Conservation (phyloP, 2,329 filamentous ascomycete species). For the Xylariomycetidae sp. region DNA sequence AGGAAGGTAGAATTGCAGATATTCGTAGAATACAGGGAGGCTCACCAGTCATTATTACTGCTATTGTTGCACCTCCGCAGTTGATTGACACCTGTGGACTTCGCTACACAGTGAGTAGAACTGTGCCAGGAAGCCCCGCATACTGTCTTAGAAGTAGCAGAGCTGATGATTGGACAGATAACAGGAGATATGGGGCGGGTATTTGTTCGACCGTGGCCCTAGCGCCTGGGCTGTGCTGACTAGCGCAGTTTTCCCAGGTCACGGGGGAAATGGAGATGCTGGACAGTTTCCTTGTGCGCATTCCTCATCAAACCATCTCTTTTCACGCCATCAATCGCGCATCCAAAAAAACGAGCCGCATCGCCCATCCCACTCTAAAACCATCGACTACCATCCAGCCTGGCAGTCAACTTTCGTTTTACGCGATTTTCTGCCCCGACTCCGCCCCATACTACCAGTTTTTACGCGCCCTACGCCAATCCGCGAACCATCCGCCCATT, state of each 20-base stretch:
- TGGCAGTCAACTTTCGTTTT: constrained; percentile 47
- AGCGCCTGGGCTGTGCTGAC: constrained; percentile 9
- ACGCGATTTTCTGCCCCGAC: constrained; percentile 50
- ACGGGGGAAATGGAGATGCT: constrained; percentile 26
- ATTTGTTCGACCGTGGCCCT: no score
- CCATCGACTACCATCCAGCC: constrained; percentile 55
- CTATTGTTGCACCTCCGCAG: no score
- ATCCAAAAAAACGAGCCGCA: constrained; percentile 50
- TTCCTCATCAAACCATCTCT: constrained; percentile 30
- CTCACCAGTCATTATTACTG: no score
- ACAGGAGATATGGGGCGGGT: no score
- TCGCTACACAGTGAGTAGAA: no score
- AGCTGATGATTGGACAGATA: no score
- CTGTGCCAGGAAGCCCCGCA: no score
- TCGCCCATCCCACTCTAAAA: constrained; percentile 55
- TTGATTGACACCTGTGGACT: no score
- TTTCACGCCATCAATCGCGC: constrained; percentile 48
- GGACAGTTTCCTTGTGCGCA: constrained; percentile 27
- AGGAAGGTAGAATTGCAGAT: no score
- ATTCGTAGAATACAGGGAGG: no score
- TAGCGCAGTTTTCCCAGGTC: constrained; percentile 25
- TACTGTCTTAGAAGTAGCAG: no score
- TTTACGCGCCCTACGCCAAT: constrained; percentile 26
- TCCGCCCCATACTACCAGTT: constrained; percentile 33
- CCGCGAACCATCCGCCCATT: constrained; percentile 21